Evolutionary conservation across 2,329 filamentous ascomycete species (phyloP), one percentile per base, ranked within the genome.

Genomic region (Endothia cerciana): DNA sequence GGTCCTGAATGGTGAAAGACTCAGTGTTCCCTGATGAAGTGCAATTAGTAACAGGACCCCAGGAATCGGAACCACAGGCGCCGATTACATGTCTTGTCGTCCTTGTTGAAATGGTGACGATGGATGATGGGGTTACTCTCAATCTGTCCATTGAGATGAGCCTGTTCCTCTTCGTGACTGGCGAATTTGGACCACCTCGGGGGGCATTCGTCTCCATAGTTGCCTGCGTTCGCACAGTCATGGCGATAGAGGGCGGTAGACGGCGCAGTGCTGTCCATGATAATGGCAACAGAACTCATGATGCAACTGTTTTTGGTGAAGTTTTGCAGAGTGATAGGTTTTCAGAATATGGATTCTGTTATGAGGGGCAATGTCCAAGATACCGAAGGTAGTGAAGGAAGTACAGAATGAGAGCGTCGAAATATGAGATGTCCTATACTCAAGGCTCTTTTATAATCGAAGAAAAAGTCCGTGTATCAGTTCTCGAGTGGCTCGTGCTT

Each of bases 1-100:
- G 62, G 60, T 74, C 73, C 53, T 78, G 75, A 30, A 79, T 66
- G 6, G 71, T 74, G 62, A 79, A 73, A 25, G 72, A 72, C 4
- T 65, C 8, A 0, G 77, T 78, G 43, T 71, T 59, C 77, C 77
- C 62, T 64, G 51, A 30, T 10, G 25, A 11, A 55, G 13, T 10
- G 28, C 49, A 13, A 25, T 55, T 11, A 55, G 51, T n/a, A 51
- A 51, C n/a, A 6, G 19, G 22, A 51, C 3, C 8, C 25, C 47
- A 7, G 22, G 51, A 25, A 33, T 30, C 11, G 3, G 28, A 55
- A 5, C 47, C 5, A 19, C 5, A 28, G 47, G 10, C 19, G n/a
- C 19, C 5, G 41, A 33, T 30, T 51, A 60, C 43, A 79, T 41
- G 71, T 69, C 62, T 72, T 73, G 13, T 73, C 69, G 8, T 70